These are phyloP conservation scores for Claviceps humidiphila DNA, from an alignment of 2,329 filamentous ascomycete genomes.

Conservation along the genomic window DNA sequence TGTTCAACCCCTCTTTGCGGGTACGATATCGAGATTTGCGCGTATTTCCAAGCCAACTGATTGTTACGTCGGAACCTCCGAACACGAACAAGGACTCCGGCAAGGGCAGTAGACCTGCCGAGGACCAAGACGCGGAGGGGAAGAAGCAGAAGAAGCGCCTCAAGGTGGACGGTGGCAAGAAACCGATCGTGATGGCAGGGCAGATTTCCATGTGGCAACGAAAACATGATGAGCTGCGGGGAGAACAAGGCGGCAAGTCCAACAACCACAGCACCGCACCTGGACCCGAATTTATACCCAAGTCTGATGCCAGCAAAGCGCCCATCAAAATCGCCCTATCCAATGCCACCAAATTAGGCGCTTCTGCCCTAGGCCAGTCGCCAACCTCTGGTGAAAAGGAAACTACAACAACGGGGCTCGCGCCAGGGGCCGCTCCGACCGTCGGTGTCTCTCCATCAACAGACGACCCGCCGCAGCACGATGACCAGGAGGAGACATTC, in stretches of 20 bases:
- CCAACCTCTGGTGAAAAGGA: background rate
- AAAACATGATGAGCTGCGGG: slow-evolving; percentile 28
- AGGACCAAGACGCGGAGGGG: slow-evolving; percentile 16
- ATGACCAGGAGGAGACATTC: slow-evolving; percentile 31
- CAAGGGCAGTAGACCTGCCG: slow-evolving; percentile 9
- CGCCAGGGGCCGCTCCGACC: background rate
- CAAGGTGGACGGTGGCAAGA: slow-evolving; percentile 35
- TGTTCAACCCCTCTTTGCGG: slow-evolving; percentile 53
- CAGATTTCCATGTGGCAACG: slow-evolving; percentile 33
- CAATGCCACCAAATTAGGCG: slow-evolving; percentile 1
- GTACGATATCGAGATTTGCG: slow-evolving; percentile 67
- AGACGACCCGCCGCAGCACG: background rate
- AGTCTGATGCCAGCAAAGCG: slow-evolving; percentile 3
- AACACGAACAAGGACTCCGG: slow-evolving; percentile 16
- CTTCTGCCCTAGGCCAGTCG: background rate
- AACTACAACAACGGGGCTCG: background rate
- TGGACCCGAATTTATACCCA: background rate
- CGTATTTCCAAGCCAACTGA: slow-evolving; percentile 54
- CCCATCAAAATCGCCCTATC: slow-evolving; percentile 22
- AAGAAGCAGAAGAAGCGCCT: slow-evolving; percentile 36
- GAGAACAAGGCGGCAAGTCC: slow-evolving; percentile 3
- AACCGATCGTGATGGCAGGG: slow-evolving; percentile 26
- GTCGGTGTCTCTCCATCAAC: background rate
- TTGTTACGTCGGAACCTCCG: slow-evolving; percentile 40
- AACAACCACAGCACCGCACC: background rate